These are phyloP conservation scores for Aspergillus panamensis DNA, from an alignment of 495 filamentous ascomycete genomes.

Conservation along the genomic window DNA sequence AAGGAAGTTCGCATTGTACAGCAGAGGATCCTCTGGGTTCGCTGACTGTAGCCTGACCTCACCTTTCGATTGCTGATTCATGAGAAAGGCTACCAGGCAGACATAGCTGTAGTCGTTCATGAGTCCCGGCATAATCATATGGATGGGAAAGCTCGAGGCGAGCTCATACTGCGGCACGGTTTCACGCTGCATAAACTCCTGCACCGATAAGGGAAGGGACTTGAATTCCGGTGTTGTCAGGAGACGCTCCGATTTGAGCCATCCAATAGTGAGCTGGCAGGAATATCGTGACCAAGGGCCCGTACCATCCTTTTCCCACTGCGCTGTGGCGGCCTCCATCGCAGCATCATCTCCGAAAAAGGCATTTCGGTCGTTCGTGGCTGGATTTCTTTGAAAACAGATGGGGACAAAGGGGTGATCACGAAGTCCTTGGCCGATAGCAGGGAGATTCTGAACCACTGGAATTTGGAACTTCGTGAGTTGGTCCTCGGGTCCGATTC, in stretches of 20 bases:
- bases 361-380: conserved; percentile 31
- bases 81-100: conserved; percentile 30
- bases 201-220: conserved; percentile 35
- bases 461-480: conserved; percentile 53
- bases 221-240: conserved; percentile 40
- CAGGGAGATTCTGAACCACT: conserved; percentile 43
- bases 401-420: conserved; percentile 46
- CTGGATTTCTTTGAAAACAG: conserved; percentile 24
- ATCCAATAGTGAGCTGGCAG: conserved; percentile 47
- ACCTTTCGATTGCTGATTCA: conserved; percentile 45
- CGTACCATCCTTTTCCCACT: conserved; percentile 46
- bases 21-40: conserved; percentile 50
- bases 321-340: conserved; percentile 40
- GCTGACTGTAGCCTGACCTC: conserved; percentile 52
- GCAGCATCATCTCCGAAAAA: conserved; percentile 32
- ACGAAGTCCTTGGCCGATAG: conserved; percentile 56
- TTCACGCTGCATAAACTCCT: conserved; percentile 35
- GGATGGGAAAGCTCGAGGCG: conserved; percentile 32
- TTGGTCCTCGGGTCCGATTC: conserved; percentile 54
- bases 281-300: conserved; percentile 41
- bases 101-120: conserved; percentile 33
- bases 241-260: conserved; percentile 50
- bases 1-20: conserved; percentile 57
- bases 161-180: conserved; percentile 51
- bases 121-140: conserved; percentile 25